A percentile compares a stretch with the other conserved stretches of the same genome.
These are phyloP conservation scores for Ampelomyces quisqualis DNA, from an alignment of 2,329 filamentous ascomycete genomes.

Conservation along the genomic window DNA sequence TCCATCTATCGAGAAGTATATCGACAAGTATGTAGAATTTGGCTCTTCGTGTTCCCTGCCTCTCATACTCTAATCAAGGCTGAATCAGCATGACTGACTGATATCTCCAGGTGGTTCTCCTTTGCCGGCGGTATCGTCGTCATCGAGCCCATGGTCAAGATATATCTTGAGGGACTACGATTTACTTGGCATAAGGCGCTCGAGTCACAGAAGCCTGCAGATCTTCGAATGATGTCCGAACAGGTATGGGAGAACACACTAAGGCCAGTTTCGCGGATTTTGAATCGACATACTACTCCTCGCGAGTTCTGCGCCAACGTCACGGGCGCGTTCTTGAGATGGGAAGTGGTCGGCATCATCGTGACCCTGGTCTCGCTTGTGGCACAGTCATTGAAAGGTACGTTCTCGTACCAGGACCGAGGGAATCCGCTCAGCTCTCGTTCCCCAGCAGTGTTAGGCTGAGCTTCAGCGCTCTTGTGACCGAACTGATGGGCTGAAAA, in stretches of 20 bases:
- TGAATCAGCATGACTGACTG: too few species aligned
- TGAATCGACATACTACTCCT: slow-evolving; percentile 43
- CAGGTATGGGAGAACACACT: slow-evolving; percentile 48
- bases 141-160: slow-evolving; percentile 39
- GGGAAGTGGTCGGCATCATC: slow-evolving; percentile 49
- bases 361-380: slow-evolving; percentile 43
- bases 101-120: slow-evolving; percentile 22
- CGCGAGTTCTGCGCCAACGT: slow-evolving; percentile 42
- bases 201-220: slow-evolving; percentile 24
- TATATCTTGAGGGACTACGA: slow-evolving; percentile 30
- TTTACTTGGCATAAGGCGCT: slow-evolving; percentile 30
- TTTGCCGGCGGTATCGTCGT: slow-evolving; percentile 36
- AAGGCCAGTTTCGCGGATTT: slow-evolving; percentile 31
- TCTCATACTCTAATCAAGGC: too few species aligned
- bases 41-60: background rate
- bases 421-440: too few species aligned
- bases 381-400: slow-evolving; percentile 34
- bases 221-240: slow-evolving; percentile 43
- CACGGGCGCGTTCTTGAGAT: slow-evolving; percentile 45
- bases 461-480: too few species aligned
- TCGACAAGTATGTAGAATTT: slow-evolving; percentile 21
- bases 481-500: too few species aligned
- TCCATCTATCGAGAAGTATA: slow-evolving; percentile 29
- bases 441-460: too few species aligned
- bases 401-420: background rate